Base-by-base conservation (phyloP, 495 filamentous ascomycete species). In the Penicillium silybi region DNA sequence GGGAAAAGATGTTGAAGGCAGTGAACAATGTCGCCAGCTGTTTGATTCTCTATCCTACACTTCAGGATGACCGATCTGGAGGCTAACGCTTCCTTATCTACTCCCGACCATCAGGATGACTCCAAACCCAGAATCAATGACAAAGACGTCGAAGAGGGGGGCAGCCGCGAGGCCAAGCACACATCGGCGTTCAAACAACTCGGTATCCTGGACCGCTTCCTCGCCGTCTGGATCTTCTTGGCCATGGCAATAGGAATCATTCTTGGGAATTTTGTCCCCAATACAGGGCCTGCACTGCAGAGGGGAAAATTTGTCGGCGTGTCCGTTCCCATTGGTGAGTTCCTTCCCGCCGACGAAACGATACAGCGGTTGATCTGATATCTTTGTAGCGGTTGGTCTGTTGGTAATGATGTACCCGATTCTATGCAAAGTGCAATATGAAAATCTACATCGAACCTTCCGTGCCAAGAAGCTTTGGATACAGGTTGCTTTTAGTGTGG, bases 341-440 rank as follows among this genome's bases (percentile, higher is more conserved):
- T 2, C 18, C 43, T 8, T 20, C 2, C 5, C 10, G 27, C 20
- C 16, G 1, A 32, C 8, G 2, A 8, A 16, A 15, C 13, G 22
- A 1, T 47, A 20, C 18, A 11, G 13, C 20, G 2, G 4, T 17
- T 3, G 8, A 10, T 23, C 34, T 25, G 18, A 43, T 3, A 17
- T n/a, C 22, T 32, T 19, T 43, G 11, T 19, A 88, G 88, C 89
- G 1, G 69, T 92, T 52, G 90, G 90, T 5, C 72, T 95, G 19
- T 78, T 95, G 13, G 80, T 92, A 26, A 95, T 95, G 89, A 95
- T 95, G 90, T 95, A 93, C 59, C 90, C 90, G 0, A 93, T 93
- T 51, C 71, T 95, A 17, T 92, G 90, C 79, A 96, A 95, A 65
- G 85, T 96, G n/a, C 81, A 81, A 32, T 93, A 81, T 66, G 91